A percentile compares a stretch with the other conserved stretches of the same genome.
phyloP scores from a whole-genome alignment of 2,329 filamentous ascomycete species.

The Scleromitrula shiraiana region DNA sequence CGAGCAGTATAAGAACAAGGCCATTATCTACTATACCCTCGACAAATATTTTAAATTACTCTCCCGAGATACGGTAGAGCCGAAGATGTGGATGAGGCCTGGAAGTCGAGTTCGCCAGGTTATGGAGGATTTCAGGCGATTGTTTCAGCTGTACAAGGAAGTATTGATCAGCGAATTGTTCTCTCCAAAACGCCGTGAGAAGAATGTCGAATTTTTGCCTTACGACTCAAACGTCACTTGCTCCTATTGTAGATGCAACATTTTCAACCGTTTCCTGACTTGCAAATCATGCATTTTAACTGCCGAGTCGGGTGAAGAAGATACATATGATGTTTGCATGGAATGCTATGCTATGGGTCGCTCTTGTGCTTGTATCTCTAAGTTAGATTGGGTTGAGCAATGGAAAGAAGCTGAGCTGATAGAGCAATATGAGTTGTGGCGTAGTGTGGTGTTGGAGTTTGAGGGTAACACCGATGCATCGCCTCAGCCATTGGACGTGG shows the following conservation, averaged over 20 bases:
- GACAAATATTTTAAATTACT: constrained; percentile 66
- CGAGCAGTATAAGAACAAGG: constrained; percentile 98
- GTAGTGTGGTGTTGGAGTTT: constrained; percentile 66
- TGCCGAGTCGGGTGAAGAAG: constrained; percentile 62
- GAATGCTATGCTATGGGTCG: constrained; percentile 98
- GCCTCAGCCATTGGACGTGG: constrained; percentile 63
- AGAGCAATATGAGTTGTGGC: constrained; percentile 75
- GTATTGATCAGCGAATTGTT: constrained; percentile 85
- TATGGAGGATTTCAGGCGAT: constrained; percentile 71
- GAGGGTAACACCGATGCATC: constrained; percentile 62
- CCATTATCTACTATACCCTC: constrained; percentile 83
- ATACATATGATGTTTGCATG: constrained; percentile 95
- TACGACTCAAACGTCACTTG: constrained; percentile 93
- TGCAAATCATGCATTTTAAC: constrained; percentile 73
- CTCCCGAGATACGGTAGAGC: constrained; percentile 39
- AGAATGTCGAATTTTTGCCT: constrained; percentile 63
- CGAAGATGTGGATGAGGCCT: constrained; percentile 32
- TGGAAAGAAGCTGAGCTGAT: constrained; percentile 76
- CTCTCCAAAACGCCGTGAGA: constrained; percentile 52
- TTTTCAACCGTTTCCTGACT: constrained; percentile 94
- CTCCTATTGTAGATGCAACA: constrained; percentile 90
- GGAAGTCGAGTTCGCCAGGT: constrained; percentile 53
- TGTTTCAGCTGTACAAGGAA: constrained; percentile 71
- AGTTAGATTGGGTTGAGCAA: constrained; percentile 85
- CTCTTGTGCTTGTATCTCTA: constrained; percentile 82